A percentile compares a stretch with the other conserved stretches of the same genome.
phyloP scores from a whole-genome alignment of 495 filamentous ascomycete genomes.

The Astrothelium macrocarpum region DNA sequence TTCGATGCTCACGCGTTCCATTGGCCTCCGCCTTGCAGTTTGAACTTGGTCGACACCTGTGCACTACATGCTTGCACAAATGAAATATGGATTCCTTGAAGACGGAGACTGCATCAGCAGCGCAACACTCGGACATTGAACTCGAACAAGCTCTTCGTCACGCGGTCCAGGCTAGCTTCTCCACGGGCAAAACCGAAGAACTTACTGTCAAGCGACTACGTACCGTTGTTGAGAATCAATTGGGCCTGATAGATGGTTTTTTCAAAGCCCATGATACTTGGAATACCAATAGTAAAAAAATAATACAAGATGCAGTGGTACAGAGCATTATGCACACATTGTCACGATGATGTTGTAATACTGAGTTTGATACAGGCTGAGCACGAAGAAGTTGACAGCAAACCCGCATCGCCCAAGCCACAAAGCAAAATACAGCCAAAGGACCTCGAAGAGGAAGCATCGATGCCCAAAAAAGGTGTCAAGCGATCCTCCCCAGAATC shows the following conservation, averaged over 20 bases:
- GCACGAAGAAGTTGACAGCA: background rate
- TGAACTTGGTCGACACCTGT: too few relatives aligned
- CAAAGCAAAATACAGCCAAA: background rate
- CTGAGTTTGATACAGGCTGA: constrained; percentile 4
- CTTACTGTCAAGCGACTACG: constrained; percentile 72
- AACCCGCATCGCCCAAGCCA: background rate
- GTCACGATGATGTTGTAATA: background rate
- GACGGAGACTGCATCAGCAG: background rate
- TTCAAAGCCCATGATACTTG: constrained; percentile 55
- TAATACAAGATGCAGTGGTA: constrained; percentile 67
- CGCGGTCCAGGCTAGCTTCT: constrained; percentile 48
- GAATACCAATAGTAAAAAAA: constrained; percentile 68
- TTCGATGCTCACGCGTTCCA: background rate
- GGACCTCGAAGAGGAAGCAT: background rate
- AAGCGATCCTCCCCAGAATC: background rate
- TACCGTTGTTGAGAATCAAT: constrained; percentile 51
- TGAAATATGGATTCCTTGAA: too few relatives aligned
- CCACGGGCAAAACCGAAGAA: constrained; percentile 47
- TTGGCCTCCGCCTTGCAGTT: too few relatives aligned
- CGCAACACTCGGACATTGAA: constrained; percentile 16
- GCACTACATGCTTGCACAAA: too few relatives aligned
- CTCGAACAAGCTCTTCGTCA: constrained; percentile 49
- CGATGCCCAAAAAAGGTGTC: background rate
- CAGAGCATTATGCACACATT: constrained; percentile 25
- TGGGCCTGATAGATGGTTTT: constrained; percentile 58